Evolutionary conservation across 2,329 filamentous ascomycete species (phyloP), one percentile per base, ranked within the genome.

Genomic region (Penicillium frequentans): DNA sequence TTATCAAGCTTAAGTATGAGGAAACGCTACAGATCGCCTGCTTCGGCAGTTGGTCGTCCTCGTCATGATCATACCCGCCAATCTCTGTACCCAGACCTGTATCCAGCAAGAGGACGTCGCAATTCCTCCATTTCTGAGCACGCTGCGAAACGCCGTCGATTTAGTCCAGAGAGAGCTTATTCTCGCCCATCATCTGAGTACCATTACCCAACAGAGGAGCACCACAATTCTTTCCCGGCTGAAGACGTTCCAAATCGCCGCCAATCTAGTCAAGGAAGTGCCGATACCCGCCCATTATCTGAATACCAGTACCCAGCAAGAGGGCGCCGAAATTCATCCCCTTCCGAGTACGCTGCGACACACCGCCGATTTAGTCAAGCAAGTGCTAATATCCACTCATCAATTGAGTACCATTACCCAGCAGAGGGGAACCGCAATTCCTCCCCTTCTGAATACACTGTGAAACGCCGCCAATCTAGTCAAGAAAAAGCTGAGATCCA

Each of bases 41-140:
- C 81, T 33, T 84, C 82, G 14, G 81, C 81, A 52, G 82, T 84
- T 56, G 76, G 82, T 37, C 64, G 84, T 19, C 82, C 82, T 33
- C 81, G 82, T 11, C 65, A 74, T 52, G 68, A 70, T 11, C 59
- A 55, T 16, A 9, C 64, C 52, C 47, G 50, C 52, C 45, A 66
- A 55, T 66, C 75, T 54, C 73, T 50, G 69, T 69, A 60, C 59
- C 27, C 27, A 11, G 27, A 66, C 56, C 13, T 14, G 31, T 33
- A 33, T 68, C 71, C 31, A 66, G 72, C 24, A 85, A 85, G 67
- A 77, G 84, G 5, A 11, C 11, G 11, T 62, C 76, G 83, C 60
- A 79, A 83, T 64, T 84, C 82, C n/a, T 83, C 82, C 9, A 64
- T 73, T 13, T 75, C 79, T 2, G 79, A 83, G 37, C 74, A 78